Conservation (phyloP, 2,329 filamentous ascomycete species). For the Beauveria sp. region DNA sequence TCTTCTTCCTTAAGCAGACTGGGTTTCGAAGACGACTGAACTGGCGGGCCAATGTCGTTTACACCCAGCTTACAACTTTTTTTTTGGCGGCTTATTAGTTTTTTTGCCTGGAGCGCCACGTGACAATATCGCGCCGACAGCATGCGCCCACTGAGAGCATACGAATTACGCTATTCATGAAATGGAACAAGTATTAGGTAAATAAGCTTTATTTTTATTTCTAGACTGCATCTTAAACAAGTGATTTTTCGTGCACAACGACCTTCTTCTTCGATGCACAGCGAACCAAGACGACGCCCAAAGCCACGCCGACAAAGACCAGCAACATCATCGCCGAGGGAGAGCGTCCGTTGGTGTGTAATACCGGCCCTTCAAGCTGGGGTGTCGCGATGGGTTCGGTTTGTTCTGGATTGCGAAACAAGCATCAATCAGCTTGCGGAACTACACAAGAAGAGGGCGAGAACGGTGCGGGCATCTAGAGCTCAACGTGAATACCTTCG, state of each 20-base stretch:
- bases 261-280: background rate
- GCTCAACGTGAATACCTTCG: conserved; percentile 91
- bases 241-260: conserved; percentile 11
- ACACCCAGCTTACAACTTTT: conserved; percentile 23
- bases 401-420: conserved; percentile 20
- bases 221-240: conserved; percentile 1
- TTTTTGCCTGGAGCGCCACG: conserved; percentile 19
- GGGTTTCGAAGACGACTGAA: background rate
- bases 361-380: background rate
- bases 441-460: conserved; percentile 16
- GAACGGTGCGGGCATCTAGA: conserved; percentile 46
- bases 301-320: conserved; percentile 34
- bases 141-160: background rate
- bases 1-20: no score
- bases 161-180: no score
- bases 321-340: background rate
- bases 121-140: conserved; percentile 16
- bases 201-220: background rate
- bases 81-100: conserved; percentile 17
- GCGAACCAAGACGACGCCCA: conserved; percentile 22
- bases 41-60: background rate
- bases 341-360: background rate
- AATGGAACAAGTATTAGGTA: background rate
- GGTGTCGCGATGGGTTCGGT: conserved; percentile 12
- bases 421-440: conserved; percentile 28